These are phyloP conservation scores for Actinomortierella wolfii DNA, from an alignment of 371 early-diverging fungal genomes.

Conservation along the genomic window DNA sequence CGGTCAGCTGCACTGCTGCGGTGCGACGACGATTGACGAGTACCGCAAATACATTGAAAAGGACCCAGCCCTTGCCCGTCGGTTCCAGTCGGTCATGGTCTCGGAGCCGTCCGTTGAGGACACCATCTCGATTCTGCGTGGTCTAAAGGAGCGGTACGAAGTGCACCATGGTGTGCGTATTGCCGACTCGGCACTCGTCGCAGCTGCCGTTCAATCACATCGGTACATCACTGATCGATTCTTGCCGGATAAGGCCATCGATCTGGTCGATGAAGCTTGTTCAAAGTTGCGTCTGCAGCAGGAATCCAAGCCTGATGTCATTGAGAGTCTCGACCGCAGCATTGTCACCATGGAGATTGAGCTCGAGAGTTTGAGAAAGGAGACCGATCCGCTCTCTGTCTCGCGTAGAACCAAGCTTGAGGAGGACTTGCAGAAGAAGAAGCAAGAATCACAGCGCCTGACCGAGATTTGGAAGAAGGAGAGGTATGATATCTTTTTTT, in stretches of 20 bases:
- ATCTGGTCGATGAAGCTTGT: slow-evolving; percentile 90
- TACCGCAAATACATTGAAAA: slow-evolving; percentile 84
- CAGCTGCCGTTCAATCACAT: slow-evolving; percentile 79
- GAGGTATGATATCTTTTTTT: slow-evolving; percentile 37
- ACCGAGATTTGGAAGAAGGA: slow-evolving; percentile 76
- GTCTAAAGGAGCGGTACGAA: slow-evolving; percentile 81
- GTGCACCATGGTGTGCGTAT: slow-evolving; percentile 89
- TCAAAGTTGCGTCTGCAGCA: slow-evolving; percentile 80
- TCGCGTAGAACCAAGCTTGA: slow-evolving; percentile 74
- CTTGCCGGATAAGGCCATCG: slow-evolving; percentile 84
- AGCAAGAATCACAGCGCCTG: slow-evolving; percentile 64
- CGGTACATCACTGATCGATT: slow-evolving; percentile 81
- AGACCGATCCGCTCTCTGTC: slow-evolving; percentile 70
- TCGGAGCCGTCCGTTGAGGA: slow-evolving; percentile 75
- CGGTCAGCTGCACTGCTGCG: slow-evolving; percentile 82
- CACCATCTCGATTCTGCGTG: slow-evolving; percentile 80
- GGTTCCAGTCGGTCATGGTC: slow-evolving; percentile 85
- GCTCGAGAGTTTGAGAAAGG: slow-evolving; percentile 75
- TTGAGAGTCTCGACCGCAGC: slow-evolving; percentile 74
- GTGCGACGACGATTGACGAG: slow-evolving; percentile 91
- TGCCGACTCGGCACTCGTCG: slow-evolving; percentile 80
- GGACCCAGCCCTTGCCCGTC: slow-evolving; percentile 86
- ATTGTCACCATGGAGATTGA: slow-evolving; percentile 81
- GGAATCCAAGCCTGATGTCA: slow-evolving; percentile 83
- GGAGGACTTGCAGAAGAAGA: slow-evolving; percentile 65